Base-by-base conservation (phyloP, 139 green algal species). In the Picochlorum sp. region DNA sequence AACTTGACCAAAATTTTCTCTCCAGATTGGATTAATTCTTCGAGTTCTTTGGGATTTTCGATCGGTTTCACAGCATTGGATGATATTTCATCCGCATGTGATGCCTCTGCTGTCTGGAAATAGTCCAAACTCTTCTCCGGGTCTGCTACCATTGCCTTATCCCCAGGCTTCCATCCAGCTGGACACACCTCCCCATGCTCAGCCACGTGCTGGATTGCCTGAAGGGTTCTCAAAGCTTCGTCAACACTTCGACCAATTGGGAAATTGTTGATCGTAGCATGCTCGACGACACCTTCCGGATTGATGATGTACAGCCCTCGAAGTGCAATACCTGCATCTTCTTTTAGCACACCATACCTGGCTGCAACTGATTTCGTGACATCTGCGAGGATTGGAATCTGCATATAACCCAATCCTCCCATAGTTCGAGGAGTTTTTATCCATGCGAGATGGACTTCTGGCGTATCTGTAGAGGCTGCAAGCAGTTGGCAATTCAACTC, bases 241-340 rank as follows among this genome's bases (percentile, higher is more conserved):
- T 98, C 93, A 1, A 98, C 92, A 65, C 69, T 90, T 65, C 93
- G 86, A 26, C 88, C 93, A 41, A 98, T 92, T 6, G 81, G 83
- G 56, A 96, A 76, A 79, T 97, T 98, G 87, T 98, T 98, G 69
- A 98, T 91, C 63, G 93, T 98, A 18, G 84, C 65, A 73, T 98
- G 92, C 78, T 97, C 85, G 44, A 98, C 69, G 10, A 95, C 71
- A 26, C 93, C 93, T 77, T 83, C 64, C 2, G 75, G 85, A 77
- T 94, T 90, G 67, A 96, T 95, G 74, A 96, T 89, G 83, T 90
- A 96, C 23, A 95, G 74, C 7, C 89, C 89, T 28, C 89, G 84
- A 63, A 93, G 74, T 32, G 87, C 87, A 58, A 94, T 84, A 46
- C 86, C 85, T 13, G 68, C 62, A 18, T 89, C 76, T 61, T 84